These are phyloP conservation scores for Trichoderma sp. DNA, from an alignment of 2,329 filamentous ascomycete species.

Conservation along the genomic window DNA sequence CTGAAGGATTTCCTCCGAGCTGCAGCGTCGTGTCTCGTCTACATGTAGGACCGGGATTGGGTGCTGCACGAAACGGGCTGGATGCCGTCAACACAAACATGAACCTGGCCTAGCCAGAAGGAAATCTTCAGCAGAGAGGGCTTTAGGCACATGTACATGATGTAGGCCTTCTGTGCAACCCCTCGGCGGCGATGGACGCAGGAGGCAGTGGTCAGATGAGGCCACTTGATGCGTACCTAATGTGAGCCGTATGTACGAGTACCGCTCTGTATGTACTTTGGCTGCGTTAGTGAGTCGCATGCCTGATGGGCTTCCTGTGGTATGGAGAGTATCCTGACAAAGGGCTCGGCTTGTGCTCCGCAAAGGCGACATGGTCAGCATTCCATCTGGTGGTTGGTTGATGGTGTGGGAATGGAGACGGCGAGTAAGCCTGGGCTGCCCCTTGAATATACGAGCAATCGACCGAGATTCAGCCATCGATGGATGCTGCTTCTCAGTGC, in stretches of 20 bases:
- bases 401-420: background rate
- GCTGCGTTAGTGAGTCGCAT: conserved; percentile 1
- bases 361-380: conserved; percentile 3
- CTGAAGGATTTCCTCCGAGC: background rate
- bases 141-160: background rate
- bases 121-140: background rate
- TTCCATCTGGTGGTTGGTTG: background rate
- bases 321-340: background rate
- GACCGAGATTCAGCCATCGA: conserved; percentile 7
- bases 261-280: background rate
- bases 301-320: background rate
- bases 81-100: background rate
- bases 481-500: background rate
- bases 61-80: background rate
- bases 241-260: background rate
- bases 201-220: conserved; percentile 16
- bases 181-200: background rate
- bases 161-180: background rate
- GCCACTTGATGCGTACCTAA: conserved; percentile 10
- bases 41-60: background rate
- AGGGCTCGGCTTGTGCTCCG: background rate
- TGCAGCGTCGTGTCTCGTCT: background rate
- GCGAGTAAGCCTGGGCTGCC: background rate
- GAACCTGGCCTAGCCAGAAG: background rate
- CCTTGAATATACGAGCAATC: conserved; percentile 8